phyloP scores from a whole-genome alignment of 2,329 filamentous ascomycete species.

The Conoideocrella luteorostrata region DNA sequence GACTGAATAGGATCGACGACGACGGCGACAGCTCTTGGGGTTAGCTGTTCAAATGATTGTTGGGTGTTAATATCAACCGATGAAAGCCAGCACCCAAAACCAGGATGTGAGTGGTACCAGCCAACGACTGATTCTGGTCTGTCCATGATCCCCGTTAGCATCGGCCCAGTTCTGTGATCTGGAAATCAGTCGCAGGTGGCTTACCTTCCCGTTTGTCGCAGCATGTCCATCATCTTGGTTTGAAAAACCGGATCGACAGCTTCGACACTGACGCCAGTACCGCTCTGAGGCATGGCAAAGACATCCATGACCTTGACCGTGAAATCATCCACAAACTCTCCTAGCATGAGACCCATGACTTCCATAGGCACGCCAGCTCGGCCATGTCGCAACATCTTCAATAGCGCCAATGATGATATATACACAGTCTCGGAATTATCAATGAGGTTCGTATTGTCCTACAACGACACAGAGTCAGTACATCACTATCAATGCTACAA shows the following conservation, averaged over 20 bases:
- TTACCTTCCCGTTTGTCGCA: slow-evolving; percentile 91
- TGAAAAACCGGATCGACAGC: slow-evolving; percentile 98
- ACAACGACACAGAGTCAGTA: not conserved
- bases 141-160: no score
- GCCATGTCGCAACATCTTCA: slow-evolving; percentile 98
- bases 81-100: slow-evolving; percentile 98
- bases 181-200: no score
- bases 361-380: slow-evolving; percentile 98
- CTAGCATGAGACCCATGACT: slow-evolving; percentile 98
- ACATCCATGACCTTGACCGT: slow-evolving; percentile 97
- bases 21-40: slow-evolving; percentile 90
- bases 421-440: slow-evolving; percentile 99
- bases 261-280: slow-evolving; percentile 96
- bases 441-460: slow-evolving; percentile 89
- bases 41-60: slow-evolving; percentile 99
- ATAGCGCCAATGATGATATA: slow-evolving; percentile 91
- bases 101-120: slow-evolving; percentile 99
- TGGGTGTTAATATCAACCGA: slow-evolving; percentile 99
- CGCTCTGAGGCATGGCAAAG: slow-evolving; percentile 98
- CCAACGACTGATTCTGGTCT: slow-evolving; percentile 96
- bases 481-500: not conserved
- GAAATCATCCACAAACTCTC: slow-evolving; percentile 98
- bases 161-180: no score
- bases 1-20: slow-evolving; percentile 98
- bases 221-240: slow-evolving; percentile 99